Evolutionary conservation across 1,139 yeast genomes (phyloP).

Genomic region (Candida gigantensis): DNA sequence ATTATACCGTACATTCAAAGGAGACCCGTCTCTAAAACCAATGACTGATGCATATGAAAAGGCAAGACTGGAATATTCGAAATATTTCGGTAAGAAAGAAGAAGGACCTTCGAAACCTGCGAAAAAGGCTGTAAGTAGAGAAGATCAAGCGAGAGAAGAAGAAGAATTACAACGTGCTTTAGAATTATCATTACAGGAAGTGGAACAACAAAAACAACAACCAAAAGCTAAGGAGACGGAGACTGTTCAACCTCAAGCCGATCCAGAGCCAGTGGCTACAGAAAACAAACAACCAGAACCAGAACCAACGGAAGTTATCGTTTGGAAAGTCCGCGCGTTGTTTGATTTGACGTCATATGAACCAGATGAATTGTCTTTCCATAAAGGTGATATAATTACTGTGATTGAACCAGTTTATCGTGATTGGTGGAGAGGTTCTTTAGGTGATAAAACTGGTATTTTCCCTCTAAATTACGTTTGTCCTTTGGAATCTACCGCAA

Average conservation of each 20-base stretch:
- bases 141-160: slow-evolving; percentile 64
- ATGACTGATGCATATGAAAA: slow-evolving; percentile 62
- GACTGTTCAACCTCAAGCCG: slow-evolving; percentile 26
- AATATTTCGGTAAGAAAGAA: slow-evolving; percentile 29
- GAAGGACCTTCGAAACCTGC: slow-evolving; percentile 60
- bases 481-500: slow-evolving; percentile 44
- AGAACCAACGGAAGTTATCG: slow-evolving; percentile 43
- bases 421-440: slow-evolving; percentile 95
- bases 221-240: slow-evolving; percentile 26
- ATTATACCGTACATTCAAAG: slow-evolving; percentile 55
- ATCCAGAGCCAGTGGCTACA: slow-evolving; percentile 38
- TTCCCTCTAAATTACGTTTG: slow-evolving; percentile 93
- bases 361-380: slow-evolving; percentile 69
- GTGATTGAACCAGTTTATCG: slow-evolving; percentile 86
- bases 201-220: slow-evolving; percentile 39
- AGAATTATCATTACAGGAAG: slow-evolving; percentile 73
- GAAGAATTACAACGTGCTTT: slow-evolving; percentile 79
- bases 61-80: slow-evolving; percentile 43
- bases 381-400: slow-evolving; percentile 75
- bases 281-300: slow-evolving; percentile 10
- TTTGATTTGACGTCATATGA: slow-evolving; percentile 77
- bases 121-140: slow-evolving; percentile 50
- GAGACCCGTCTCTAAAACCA: slow-evolving; percentile 74
- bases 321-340: slow-evolving; percentile 76
- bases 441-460: slow-evolving; percentile 81